Conservation (phyloP, 805 yeast genomes). For the Metschnikowia noctiluminum region DNA sequence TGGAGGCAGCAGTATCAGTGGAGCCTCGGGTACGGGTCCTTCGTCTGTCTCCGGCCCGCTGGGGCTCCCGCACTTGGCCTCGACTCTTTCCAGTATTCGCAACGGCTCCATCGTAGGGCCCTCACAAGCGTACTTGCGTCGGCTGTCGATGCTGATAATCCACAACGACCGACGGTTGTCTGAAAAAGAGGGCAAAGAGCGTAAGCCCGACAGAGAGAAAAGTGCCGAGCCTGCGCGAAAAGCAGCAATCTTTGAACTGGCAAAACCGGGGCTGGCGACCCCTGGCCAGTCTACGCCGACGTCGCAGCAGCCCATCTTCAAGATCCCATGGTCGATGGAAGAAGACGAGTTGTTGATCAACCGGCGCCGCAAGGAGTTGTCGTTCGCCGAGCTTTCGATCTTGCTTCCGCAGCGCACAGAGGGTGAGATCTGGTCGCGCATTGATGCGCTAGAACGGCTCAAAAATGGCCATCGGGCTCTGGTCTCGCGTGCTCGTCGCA, state of each 20-base stretch:
- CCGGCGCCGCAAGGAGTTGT: constrained; percentile 54
- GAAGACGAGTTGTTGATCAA: constrained; percentile 68
- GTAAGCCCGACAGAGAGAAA: constrained; percentile 2
- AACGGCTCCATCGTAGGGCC: constrained; percentile 37
- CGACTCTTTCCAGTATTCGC: constrained; percentile 37
- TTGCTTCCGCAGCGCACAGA: constrained; percentile 71
- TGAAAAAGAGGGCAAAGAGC: constrained; percentile 7
- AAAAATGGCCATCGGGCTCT: constrained; percentile 21
- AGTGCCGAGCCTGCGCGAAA: constrained; percentile 1
- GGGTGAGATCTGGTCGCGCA: constrained; percentile 65
- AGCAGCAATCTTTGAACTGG: constrained; percentile 7
- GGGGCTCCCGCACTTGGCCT: constrained; percentile 31
- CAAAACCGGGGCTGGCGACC: constrained; percentile 1
- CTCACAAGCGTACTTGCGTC: constrained; percentile 16
- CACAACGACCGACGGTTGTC: constrained; percentile 12
- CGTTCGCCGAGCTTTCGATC: constrained; percentile 70
- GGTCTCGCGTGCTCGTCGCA: constrained; percentile 23
- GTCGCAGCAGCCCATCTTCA: constrained; percentile 20
- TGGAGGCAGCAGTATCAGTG: constrained; percentile 41
- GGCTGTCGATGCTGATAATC: constrained; percentile 18
- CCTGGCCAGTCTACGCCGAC: constrained; percentile 2
- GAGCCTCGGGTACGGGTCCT: constrained; percentile 35
- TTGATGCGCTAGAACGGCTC: constrained; percentile 33
- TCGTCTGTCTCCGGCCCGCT: constrained; percentile 38
- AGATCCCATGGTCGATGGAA: constrained; percentile 53